A percentile compares a stretch with the other conserved stretches of the same genome.
Conservation (phyloP, 140 eudicot genomes). For the Senecio squalidus region DNA sequence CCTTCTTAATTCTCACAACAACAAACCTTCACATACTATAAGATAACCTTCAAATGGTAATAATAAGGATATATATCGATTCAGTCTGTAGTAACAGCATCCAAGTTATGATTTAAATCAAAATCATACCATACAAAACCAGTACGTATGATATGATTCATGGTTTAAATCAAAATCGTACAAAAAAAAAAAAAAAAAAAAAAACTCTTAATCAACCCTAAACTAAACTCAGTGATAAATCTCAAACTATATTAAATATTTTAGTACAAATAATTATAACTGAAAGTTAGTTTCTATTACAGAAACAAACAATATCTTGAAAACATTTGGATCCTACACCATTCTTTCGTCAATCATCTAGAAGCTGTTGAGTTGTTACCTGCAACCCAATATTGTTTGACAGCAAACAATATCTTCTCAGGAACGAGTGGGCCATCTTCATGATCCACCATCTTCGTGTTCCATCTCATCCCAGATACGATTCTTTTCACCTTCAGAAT, state of each 20-base stretch:
- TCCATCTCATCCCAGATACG: constrained; percentile 73
- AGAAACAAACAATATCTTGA: constrained; percentile 16
- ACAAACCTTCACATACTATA: too few species aligned
- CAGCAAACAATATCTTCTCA: constrained; percentile 64
- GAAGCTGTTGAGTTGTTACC: constrained; percentile 43
- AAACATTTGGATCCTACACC: not conserved
- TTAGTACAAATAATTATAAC: not conserved
- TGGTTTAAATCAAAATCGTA: not conserved
- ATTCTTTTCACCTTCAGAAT: constrained; percentile 45
- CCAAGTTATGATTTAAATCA: too few species aligned
- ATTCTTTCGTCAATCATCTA: constrained; percentile 15
- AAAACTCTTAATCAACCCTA: constrained; percentile 15
- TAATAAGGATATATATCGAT: too few species aligned
- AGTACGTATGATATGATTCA: not conserved
- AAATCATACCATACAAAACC: too few species aligned
- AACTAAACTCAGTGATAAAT: constrained; percentile 22
- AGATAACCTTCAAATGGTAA: too few species aligned
- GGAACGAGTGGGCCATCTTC: constrained; percentile 72
- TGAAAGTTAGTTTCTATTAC: constrained; percentile 16
- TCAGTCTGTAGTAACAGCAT: too few species aligned
- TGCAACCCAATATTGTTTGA: constrained; percentile 75
- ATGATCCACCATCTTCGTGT: constrained; percentile 56
- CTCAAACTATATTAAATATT: constrained; percentile 3
- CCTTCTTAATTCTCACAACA: too few species aligned
- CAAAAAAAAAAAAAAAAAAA: not conserved